These are phyloP conservation scores for Leishmania tarentolae DNA, from an alignment of 208 protist genomes.

Conservation along the genomic window DNA sequence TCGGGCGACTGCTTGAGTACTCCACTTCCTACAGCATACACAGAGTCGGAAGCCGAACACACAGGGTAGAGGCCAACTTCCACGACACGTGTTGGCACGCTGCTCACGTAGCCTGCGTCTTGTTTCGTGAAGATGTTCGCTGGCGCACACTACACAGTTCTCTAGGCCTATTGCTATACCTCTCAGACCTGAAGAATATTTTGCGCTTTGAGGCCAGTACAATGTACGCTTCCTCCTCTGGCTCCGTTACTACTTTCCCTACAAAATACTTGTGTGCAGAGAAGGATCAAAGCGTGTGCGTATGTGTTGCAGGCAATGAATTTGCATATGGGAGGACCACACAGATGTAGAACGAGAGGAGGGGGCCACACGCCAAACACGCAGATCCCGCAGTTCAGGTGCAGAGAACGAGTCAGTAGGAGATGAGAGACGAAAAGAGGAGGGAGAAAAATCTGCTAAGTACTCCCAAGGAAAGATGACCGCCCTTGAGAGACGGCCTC, in stretches of 20 bases:
- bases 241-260: background rate
- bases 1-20: background rate
- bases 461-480: background rate
- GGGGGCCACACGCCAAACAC: background rate
- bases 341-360: background rate
- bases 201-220: background rate
- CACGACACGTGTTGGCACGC: background rate
- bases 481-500: background rate
- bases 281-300: background rate
- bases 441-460: background rate
- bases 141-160: background rate
- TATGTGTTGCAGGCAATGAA: background rate
- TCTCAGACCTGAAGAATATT: background rate
- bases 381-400: background rate
- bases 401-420: background rate
- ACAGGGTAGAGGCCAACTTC: background rate
- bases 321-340: background rate
- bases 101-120: background rate
- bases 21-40: background rate
- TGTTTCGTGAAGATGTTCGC: background rate
- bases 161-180: background rate
- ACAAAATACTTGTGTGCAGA: background rate
- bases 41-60: background rate
- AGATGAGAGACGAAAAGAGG: background rate
- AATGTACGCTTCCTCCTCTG: background rate